Percentiles rank a stretch among this genome's conserved stretches.
These are phyloP conservation scores for Mycosarcoma maydis DNA, from an alignment of 1,284 basidiomycete genomes.

Conservation along the genomic window DNA sequence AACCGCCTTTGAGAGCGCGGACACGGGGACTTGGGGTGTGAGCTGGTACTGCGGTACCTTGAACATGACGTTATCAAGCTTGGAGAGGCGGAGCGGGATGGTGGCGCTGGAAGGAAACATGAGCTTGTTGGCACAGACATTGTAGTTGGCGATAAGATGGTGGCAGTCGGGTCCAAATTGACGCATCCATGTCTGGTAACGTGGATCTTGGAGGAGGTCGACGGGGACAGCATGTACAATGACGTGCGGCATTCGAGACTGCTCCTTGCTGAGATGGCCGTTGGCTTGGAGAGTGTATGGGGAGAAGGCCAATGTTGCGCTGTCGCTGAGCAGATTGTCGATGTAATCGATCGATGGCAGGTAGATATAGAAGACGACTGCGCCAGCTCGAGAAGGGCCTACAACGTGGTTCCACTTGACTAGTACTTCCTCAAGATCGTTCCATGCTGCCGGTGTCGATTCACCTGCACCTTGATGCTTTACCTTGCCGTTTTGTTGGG, in stretches of 20 bases:
- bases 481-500: constrained; percentile 10
- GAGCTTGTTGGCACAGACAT: constrained; percentile 75
- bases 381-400: constrained; percentile 76
- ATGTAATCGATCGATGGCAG: constrained; percentile 76
- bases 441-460: constrained; percentile 70
- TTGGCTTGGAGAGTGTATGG: constrained; percentile 64
- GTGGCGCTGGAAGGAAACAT: constrained; percentile 80
- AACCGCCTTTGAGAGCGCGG: not conserved
- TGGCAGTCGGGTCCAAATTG: constrained; percentile 74
- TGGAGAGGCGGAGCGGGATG: constrained; percentile 77
- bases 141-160: constrained; percentile 70
- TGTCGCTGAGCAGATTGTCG: constrained; percentile 70
- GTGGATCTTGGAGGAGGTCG: constrained; percentile 72
- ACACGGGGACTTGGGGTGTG: constrained; percentile 14
- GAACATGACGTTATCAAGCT: constrained; percentile 80
- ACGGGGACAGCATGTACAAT: constrained; percentile 57
- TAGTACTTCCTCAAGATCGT: constrained; percentile 31
- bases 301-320: constrained; percentile 69
- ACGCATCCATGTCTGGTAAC: constrained; percentile 79
- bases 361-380: constrained; percentile 72
- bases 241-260: constrained; percentile 70
- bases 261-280: constrained; percentile 53
- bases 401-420: constrained; percentile 49
- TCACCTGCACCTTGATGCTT: constrained; percentile 1
- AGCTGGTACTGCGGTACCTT: constrained; percentile 73